Base-by-base conservation (phyloP, 2,329 filamentous ascomycete genomes). In the Catunica adiposa region DNA sequence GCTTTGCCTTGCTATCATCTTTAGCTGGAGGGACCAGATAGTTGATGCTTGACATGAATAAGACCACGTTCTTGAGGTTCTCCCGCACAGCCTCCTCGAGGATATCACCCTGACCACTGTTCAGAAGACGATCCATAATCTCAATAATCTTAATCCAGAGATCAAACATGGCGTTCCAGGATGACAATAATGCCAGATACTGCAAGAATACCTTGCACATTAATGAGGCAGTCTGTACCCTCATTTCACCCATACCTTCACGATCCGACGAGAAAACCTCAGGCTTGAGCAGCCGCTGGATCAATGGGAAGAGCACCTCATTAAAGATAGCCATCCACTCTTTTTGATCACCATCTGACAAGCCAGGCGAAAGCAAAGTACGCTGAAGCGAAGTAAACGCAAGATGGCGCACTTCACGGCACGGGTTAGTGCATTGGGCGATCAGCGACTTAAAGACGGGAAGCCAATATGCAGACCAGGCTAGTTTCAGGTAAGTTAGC, bases 401-500 rank as follows among this genome's bases (percentile, higher is more conserved):
- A 64, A 94, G 79, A 63, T 94, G 86, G 2, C 92, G 82, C 58
- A 98, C 87, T 63, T 96, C 89, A 55, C 90, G 84, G 64, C 89
- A 96, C 0, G 89, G 89, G 65, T 97, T 98, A 55, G 87, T 86
- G 68, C 89, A 96, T 69, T 98, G 92, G 3, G 80, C 81, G 2
- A 86, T 92, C 17, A 98, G 72, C 4, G 88, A 86, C 62, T 88
- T 81, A 68, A 98, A 92, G 25, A 98, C 89, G 1, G 90, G 92
- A 14, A 89, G 83, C 92, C 92, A 98, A 67, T 98, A 98, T 7
- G 92, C 88, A 53, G 88, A 89, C 92, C 92, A 98, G 14, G 92
- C 92, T 86, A 60, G n/a, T 34, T 4, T 17, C 40, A 34, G 25
- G 7, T 20, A 52, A 14, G 6, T 34, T 34, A 34, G 11, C 7